Conservation (phyloP, 2,329 filamentous ascomycete species). For the Pseudogymnoascus sp. region DNA sequence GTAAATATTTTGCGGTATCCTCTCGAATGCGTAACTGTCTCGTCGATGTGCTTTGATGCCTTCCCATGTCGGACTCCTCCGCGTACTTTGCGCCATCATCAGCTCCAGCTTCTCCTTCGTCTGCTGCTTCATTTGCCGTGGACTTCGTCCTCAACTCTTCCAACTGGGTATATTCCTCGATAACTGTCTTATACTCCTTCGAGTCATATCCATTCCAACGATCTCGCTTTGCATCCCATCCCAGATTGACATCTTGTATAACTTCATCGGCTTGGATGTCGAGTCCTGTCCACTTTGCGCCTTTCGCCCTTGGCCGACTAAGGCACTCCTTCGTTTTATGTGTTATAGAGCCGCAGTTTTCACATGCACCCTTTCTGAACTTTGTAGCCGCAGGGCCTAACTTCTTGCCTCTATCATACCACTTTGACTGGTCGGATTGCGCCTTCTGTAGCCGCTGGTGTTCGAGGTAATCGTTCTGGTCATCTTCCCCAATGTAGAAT, state of each 20-base stretch:
- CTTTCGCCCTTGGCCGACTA: conserved; percentile 76
- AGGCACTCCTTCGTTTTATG: conserved; percentile 94
- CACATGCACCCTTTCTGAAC: conserved; percentile 94
- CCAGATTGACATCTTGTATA: conserved; percentile 74
- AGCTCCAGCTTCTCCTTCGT: conserved; percentile 42
- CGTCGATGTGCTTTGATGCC: conserved; percentile 83
- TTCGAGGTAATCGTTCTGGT: conserved; percentile 81
- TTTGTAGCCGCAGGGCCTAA: conserved; percentile 84
- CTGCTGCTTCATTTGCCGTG: conserved; percentile 39
- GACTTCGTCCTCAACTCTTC: conserved; percentile 61
- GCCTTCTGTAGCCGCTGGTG: conserved; percentile 79
- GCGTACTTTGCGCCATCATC: conserved; percentile 70
- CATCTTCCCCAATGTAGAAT: conserved; percentile 81
- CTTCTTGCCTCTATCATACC: conserved; percentile 88
- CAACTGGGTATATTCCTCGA: conserved; percentile 81
- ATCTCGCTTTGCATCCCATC: conserved; percentile 96
- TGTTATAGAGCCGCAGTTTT: conserved; percentile 96
- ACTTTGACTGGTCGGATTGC: conserved; percentile 61
- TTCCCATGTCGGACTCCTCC: conserved; percentile 93
- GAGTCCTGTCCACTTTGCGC: conserved; percentile 84
- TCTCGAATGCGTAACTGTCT: conserved; percentile 86
- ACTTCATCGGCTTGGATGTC: conserved; percentile 91
- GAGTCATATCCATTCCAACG: conserved; percentile 98
- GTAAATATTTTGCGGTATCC: conserved; percentile 92
- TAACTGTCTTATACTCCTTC: conserved; percentile 74